Percentiles rank a stretch among this genome's conserved stretches.
phyloP scores from a whole-genome alignment of 352 stramenopile genomes.

The Globisporangium uncinulatum region DNA sequence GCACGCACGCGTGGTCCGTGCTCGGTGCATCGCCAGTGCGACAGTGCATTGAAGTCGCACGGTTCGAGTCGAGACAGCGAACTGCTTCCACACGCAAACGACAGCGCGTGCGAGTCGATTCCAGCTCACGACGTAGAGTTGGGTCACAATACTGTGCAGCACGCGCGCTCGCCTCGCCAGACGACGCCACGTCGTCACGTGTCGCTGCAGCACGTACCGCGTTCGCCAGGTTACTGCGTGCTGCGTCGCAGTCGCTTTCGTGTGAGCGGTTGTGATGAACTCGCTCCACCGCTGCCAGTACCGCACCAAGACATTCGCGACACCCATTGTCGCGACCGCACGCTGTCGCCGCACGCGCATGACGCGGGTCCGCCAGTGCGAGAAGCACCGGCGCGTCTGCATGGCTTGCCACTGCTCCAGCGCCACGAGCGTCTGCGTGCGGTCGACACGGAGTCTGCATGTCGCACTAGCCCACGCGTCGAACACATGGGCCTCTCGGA shows the following conservation, averaged over 20 bases:
- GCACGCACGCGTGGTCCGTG: slow-evolving; percentile 6
- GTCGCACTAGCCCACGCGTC: slow-evolving; percentile 11
- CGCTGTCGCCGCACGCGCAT: background rate
- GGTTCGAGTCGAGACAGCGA: slow-evolving; percentile 15
- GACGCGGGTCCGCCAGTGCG: background rate
- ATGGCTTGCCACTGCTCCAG: slow-evolving; percentile 26
- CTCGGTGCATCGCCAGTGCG: slow-evolving; percentile 15
- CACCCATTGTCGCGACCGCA: background rate
- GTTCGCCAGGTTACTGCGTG: background rate
- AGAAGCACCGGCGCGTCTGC: slow-evolving; percentile 1
- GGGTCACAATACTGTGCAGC: slow-evolving; percentile 17
- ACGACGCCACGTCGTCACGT: slow-evolving; percentile 20
- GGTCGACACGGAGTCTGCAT: slow-evolving; percentile 5
- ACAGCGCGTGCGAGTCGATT: slow-evolving; percentile 21
- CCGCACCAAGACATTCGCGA: background rate
- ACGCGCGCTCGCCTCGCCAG: slow-evolving; percentile 8
- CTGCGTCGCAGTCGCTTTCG: background rate
- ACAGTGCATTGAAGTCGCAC: slow-evolving; percentile 22
- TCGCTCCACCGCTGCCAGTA: slow-evolving; percentile 7
- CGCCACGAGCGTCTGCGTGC: slow-evolving; percentile 15
- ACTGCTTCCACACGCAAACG: slow-evolving; percentile 22
- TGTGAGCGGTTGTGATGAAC: background rate
- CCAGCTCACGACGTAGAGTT: slow-evolving; percentile 25
- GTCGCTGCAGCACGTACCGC: background rate
- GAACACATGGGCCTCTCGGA: slow-evolving; percentile 16